Base-by-base conservation (phyloP, 2,329 filamentous ascomycete species). In the Diplodia seriata region DNA sequence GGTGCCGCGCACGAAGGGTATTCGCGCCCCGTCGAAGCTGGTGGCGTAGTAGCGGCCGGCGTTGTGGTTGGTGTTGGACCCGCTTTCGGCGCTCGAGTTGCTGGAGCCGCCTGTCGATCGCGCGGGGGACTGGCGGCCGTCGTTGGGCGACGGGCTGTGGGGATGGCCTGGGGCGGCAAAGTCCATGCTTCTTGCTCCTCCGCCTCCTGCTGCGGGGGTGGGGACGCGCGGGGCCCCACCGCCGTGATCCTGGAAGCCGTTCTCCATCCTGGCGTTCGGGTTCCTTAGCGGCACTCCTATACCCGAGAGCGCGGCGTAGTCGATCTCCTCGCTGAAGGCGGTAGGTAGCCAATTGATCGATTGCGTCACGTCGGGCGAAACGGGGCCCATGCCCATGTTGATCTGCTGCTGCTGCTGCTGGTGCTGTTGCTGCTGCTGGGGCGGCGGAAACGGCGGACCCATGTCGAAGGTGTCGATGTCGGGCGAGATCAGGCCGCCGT, bases 261-360 rank as follows among this genome's bases (percentile, higher is more conserved):
- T 11, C 1, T 26, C 20, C 20, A 38, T 47, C 23, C 40, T 66
- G 50, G 6, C n/a, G 26, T 26, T 38, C n/a, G 54, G 65, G 54
- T 8, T 59, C 5, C 50, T 26, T 18, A 63, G 31, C 9, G 59
- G 59, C 7, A 67, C 56, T 3, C 65, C 65, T 14, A 67, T 23
- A n/a, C 65, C 65, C 11, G 56, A 59, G 4, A 67, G 54, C 1
- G 65, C 40, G 1, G 36, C 47, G 18, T 67, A 67, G 54, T 67
- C 65, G 11, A 67, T 67, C 14, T 67, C 65, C 15, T 51, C 56
- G 38, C 29, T 59, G 54, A 67, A 67, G 8, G 54, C 47, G 1
- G 51, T 57, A 1, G 65, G 65, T 0, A 67, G 56, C 65, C 65
- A 67, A 18, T 67, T 67, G 53, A 67, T 67, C 0, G 65, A 40